Conservation (phyloP, 495 filamentous ascomycete genomes). For the Lasiosphaeria miniovina region DNA sequence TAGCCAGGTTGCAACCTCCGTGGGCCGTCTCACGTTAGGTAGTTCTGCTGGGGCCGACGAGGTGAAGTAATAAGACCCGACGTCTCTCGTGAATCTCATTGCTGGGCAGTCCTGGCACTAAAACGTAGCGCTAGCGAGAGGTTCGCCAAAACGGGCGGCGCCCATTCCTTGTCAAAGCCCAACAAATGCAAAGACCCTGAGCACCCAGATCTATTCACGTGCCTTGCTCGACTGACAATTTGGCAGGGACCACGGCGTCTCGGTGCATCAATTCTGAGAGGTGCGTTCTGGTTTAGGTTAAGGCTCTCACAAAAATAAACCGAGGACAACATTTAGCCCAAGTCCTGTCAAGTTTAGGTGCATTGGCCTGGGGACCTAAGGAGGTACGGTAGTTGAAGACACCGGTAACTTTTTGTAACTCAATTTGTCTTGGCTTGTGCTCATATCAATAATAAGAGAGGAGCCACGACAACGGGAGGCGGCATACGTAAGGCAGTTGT, state of each 20-base stretch:
- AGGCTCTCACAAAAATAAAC: no score
- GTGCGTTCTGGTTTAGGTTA: no score
- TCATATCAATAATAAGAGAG: no score
- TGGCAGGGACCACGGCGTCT: background rate
- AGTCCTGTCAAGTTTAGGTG: no score
- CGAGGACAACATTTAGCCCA: no score
- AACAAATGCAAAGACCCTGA: constrained; percentile 12
- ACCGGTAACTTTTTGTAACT: no score
- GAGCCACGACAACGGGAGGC: no score
- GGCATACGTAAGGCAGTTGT: no score
- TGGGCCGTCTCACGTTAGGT: constrained; percentile 10
- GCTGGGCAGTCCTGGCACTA: constrained; percentile 13
- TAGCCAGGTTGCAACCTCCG: constrained; percentile 16
- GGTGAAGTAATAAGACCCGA: background rate
- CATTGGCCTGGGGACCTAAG: no score
- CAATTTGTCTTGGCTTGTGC: no score
- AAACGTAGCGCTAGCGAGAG: constrained; percentile 16
- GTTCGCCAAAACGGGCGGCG: constrained; percentile 12
- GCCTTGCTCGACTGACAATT: constrained; percentile 5
- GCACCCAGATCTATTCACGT: constrained; percentile 15
- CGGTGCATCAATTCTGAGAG: no score
- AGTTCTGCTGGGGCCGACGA: background rate
- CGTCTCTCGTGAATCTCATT: constrained; percentile 8
- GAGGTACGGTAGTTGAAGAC: no score
- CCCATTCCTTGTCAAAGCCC: constrained; percentile 1